A percentile compares a stretch with the other conserved stretches of the same genome.
These are phyloP conservation scores for Diaporthe ampelina DNA, from an alignment of 2,329 filamentous ascomycete species.

Conservation along the genomic window DNA sequence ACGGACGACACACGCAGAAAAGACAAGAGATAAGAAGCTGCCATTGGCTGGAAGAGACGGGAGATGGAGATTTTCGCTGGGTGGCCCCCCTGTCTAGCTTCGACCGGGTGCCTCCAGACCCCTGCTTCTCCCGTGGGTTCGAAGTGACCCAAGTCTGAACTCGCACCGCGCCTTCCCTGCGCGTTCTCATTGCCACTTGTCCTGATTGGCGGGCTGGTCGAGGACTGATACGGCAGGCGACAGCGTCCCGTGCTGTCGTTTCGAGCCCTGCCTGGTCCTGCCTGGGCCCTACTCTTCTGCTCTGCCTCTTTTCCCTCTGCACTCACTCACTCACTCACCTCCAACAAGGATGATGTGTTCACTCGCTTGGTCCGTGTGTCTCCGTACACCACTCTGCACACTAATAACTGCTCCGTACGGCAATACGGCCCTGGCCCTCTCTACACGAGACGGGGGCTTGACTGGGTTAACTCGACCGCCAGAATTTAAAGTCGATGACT, in stretches of 20 bases:
- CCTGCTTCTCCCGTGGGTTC: slow-evolving; percentile 18
- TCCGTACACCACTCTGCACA: background rate
- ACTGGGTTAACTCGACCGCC: slow-evolving; percentile 2
- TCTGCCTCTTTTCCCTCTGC: slow-evolving; percentile 19
- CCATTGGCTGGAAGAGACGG: slow-evolving; percentile 33
- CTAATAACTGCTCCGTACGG: no score
- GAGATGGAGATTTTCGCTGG: slow-evolving; percentile 36
- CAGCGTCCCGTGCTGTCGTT: slow-evolving; percentile 36
- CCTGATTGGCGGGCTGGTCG: slow-evolving; percentile 31
- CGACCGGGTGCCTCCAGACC: slow-evolving; percentile 17
- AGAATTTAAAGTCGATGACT: background rate
- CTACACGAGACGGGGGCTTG: no score
- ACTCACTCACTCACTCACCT: background rate
- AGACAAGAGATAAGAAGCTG: slow-evolving; percentile 15
- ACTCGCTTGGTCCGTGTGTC: background rate
- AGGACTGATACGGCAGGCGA: slow-evolving; percentile 29
- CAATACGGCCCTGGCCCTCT: no score
- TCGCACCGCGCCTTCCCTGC: slow-evolving; percentile 39
- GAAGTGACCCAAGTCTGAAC: slow-evolving; percentile 35
- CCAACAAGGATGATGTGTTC: slow-evolving; percentile 23
- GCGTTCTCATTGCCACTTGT: slow-evolving; percentile 32
- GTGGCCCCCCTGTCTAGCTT: slow-evolving; percentile 23
- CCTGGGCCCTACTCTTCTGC: background rate
- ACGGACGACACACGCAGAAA: background rate
- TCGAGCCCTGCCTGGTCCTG: slow-evolving; percentile 32